Evolutionary conservation across 257 asterid genomes (phyloP).

Genomic region (Thymus quinquecostatus): DNA sequence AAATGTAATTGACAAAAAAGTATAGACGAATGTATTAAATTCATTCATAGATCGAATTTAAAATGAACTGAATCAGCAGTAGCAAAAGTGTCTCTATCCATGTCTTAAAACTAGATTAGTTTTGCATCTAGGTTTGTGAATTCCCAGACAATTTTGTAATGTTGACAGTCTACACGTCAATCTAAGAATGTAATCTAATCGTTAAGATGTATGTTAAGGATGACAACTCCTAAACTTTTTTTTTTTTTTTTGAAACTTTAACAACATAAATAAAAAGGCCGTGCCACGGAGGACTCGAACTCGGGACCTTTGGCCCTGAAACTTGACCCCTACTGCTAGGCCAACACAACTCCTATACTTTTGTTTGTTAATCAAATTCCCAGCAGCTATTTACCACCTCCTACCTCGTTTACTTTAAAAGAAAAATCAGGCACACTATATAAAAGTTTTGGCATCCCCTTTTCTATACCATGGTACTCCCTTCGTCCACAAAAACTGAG

Average conservation of each 20-base stretch:
- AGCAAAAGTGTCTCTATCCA: slow-evolving; percentile 5
- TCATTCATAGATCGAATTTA: neutral
- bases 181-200: slow-evolving; percentile 2
- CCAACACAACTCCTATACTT: no score
- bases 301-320: no score
- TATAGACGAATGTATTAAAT: neutral
- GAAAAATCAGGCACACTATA: no score
- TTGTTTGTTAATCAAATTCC: neutral
- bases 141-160: slow-evolving; percentile 7
- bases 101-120: slow-evolving; percentile 1
- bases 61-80: neutral
- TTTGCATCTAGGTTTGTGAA: neutral
- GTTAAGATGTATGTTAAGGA: neutral
- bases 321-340: no score
- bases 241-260: no score
- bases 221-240: neutral
- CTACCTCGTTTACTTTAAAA: no score
- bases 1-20: neutral
- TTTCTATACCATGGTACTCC: no score
- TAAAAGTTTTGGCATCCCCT: no score
- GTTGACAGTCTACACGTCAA: neutral
- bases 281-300: no score
- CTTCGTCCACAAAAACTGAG: no score
- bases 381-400: neutral
- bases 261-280: no score